Evolutionary conservation across 768 basidiomycete species (phyloP).

Genomic region (Terana coerulea): DNA sequence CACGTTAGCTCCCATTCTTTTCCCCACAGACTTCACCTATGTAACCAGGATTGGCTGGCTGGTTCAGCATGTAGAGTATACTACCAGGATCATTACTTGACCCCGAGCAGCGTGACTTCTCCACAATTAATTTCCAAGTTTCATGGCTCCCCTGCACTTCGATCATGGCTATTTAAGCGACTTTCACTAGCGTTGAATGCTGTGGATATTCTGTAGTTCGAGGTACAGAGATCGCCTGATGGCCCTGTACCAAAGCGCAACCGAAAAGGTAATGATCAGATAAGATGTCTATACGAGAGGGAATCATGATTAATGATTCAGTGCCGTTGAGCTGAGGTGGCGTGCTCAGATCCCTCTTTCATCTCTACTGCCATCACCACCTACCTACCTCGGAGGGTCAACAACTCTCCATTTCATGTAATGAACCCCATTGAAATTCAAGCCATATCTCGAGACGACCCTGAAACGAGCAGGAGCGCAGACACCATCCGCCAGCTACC

Average conservation of each 20-base stretch:
- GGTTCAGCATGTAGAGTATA: no score
- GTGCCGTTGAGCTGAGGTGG: background rate
- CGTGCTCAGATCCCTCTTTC: background rate
- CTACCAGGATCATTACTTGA: background rate
- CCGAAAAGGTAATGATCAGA: background rate
- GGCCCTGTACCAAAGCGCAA: background rate
- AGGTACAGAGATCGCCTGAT: background rate
- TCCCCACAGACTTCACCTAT: no score
- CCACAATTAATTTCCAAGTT: background rate
- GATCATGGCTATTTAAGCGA: background rate
- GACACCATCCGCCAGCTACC: slow-evolving; percentile 22
- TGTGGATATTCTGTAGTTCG: background rate
- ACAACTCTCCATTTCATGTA: background rate
- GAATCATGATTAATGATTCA: no score
- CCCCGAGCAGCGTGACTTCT: background rate
- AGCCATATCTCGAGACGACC: background rate
- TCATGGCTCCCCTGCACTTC: background rate
- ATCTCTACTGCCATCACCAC: background rate
- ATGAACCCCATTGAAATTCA: background rate
- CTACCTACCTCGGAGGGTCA: background rate
- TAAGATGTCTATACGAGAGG: no score
- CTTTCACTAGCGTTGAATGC: background rate
- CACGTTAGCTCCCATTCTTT: no score
- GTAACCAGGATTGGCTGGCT: no score
- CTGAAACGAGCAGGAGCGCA: slow-evolving; percentile 20